phyloP scores from a whole-genome alignment of 768 basidiomycete genomes.

The Leccinum arenicola region DNA sequence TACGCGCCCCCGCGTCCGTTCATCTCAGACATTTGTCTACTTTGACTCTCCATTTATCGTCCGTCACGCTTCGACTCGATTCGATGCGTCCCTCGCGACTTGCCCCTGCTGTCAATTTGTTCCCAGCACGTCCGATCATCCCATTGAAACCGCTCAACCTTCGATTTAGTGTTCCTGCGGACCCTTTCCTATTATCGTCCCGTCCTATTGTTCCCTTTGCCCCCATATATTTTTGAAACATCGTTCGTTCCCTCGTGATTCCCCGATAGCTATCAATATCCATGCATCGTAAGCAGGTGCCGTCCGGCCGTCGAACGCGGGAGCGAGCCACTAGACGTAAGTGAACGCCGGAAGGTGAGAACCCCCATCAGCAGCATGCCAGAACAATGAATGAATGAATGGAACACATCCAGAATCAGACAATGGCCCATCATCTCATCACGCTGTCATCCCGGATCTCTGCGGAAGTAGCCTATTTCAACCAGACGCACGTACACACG shows the following conservation, averaged over 20 bases:
- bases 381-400: constrained; percentile 28
- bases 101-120: constrained; percentile 3
- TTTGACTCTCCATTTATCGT: constrained; percentile 5
- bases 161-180: constrained; percentile 26
- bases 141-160: constrained; percentile 26
- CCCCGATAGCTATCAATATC: constrained; percentile 22
- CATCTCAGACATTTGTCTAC: background rate
- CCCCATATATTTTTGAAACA: constrained; percentile 14
- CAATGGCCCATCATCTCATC: constrained; percentile 16
- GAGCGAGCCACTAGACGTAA: constrained; percentile 34
- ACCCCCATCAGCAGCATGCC: constrained; percentile 24
- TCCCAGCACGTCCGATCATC: constrained; percentile 22
- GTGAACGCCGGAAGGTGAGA: constrained; percentile 25
- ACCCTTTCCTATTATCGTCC: constrained; percentile 18
- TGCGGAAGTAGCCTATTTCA: background rate
- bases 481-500: background rate
- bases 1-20: background rate
- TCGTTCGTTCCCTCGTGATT: constrained; percentile 14
- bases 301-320: constrained; percentile 26
- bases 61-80: constrained; percentile 12
- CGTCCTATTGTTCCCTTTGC: background rate
- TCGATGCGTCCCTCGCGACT: constrained; percentile 13
- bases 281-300: constrained; percentile 10
- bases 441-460: background rate
- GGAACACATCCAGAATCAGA: constrained; percentile 12